Conservation (phyloP, 2,329 filamentous ascomycete species). For the Aspergillus thermomutatus region DNA sequence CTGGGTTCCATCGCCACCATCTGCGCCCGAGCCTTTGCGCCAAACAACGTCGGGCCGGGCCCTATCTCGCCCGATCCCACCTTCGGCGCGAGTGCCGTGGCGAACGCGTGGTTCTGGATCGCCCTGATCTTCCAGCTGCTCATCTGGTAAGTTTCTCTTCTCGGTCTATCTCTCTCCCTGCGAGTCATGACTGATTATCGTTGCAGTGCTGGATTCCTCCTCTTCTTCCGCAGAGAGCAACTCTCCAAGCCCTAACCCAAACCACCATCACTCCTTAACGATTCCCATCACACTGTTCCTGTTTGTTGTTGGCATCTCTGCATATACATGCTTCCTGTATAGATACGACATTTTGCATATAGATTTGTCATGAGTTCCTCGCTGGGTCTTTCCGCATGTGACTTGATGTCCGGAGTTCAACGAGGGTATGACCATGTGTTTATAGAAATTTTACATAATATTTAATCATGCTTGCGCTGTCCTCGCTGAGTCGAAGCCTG, state of each 20-base stretch:
- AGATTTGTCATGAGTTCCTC: not conserved
- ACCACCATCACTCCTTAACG: not conserved
- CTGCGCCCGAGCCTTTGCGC: slow-evolving; percentile 56
- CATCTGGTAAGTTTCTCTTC: slow-evolving; percentile 49
- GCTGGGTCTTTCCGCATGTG: not conserved
- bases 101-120: slow-evolving; percentile 58
- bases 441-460: not conserved
- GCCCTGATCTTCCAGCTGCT: slow-evolving; percentile 54
- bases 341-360: not conserved
- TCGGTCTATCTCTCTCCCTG: slow-evolving; percentile 19
- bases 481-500: too few species aligned
- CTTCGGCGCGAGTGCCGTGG: slow-evolving; percentile 43
- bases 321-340: not conserved
- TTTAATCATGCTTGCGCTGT: slow-evolving; percentile 7
- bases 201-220: slow-evolving; percentile 33
- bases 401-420: not conserved
- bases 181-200: not conserved
- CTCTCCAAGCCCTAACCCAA: slow-evolving; percentile 36
- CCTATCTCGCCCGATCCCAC: slow-evolving; percentile 60
- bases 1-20: slow-evolving; percentile 61
- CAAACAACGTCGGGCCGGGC: slow-evolving; percentile 58
- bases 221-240: slow-evolving; percentile 44
- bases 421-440: not conserved
- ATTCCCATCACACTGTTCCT: too few species aligned
- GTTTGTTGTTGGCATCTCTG: not conserved